Evolutionary conservation across 2,329 filamentous ascomycete species (phyloP).

Genomic region (Lachnellula suecica): DNA sequence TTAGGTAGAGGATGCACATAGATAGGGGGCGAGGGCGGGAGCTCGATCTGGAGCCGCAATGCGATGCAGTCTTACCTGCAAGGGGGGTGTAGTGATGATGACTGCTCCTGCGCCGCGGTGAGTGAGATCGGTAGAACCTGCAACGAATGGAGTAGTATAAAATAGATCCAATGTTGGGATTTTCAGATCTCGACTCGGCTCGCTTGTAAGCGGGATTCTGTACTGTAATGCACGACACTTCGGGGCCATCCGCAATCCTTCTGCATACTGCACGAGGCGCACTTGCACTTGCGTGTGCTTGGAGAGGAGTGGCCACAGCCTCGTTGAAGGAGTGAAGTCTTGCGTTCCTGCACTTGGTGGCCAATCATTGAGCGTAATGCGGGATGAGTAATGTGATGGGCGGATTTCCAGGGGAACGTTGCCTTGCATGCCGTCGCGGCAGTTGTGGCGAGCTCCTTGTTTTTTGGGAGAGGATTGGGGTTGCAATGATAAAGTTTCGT

Average conservation of each 20-base stretch:
- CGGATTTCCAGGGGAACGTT: not conserved
- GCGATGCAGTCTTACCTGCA: no score
- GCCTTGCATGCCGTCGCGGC: not conserved
- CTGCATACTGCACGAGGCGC: not conserved
- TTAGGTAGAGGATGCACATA: no score
- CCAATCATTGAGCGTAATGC: not conserved
- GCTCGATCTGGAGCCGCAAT: not conserved
- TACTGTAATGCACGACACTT: not conserved
- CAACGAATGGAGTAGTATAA: no score
- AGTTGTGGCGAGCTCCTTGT: not conserved
- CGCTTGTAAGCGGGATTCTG: no score
- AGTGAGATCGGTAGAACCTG: no score
- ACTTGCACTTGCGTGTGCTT: not conserved
- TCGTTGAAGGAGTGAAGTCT: slow-evolving; percentile 5
- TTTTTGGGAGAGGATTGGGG: not conserved
- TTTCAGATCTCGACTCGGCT: no score
- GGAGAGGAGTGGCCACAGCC: slow-evolving; percentile 2
- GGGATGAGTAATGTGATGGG: not conserved
- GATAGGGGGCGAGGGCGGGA: not conserved
- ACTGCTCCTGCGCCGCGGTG: no score
- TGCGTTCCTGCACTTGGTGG: not conserved
- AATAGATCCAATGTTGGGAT: no score
- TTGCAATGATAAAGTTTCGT: not conserved
- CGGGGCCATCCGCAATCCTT: not conserved
- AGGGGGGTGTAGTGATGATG: no score